phyloP scores from a whole-genome alignment of 2,329 filamentous ascomycete species.

The Sporothrix pseudoabietina region DNA sequence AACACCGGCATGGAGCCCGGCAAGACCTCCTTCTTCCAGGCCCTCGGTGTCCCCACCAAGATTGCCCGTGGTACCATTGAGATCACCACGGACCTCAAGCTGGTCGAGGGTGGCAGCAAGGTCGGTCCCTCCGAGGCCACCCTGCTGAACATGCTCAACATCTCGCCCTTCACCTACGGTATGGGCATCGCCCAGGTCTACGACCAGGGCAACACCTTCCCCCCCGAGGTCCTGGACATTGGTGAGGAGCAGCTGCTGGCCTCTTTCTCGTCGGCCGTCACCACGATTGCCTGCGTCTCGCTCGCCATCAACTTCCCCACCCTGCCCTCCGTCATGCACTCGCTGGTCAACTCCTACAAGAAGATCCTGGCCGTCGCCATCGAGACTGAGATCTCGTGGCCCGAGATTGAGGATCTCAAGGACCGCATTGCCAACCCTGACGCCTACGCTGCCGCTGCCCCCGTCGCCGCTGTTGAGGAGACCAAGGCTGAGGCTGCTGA shows the following conservation, averaged over 20 bases:
- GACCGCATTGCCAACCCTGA: slow-evolving; percentile 99
- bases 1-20: slow-evolving; percentile 99
- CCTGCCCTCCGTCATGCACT: slow-evolving; percentile 94
- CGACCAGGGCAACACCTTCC: slow-evolving; percentile 94
- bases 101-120: slow-evolving; percentile 89
- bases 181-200: slow-evolving; percentile 97
- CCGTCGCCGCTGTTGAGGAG: slow-evolving; percentile 60
- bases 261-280: slow-evolving; percentile 77
- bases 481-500: slow-evolving; percentile 59
- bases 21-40: slow-evolving; percentile 99
- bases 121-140: slow-evolving; percentile 99
- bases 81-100: slow-evolving; percentile 97
- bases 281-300: slow-evolving; percentile 86
- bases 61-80: slow-evolving; percentile 99
- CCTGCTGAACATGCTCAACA: slow-evolving; percentile 99
- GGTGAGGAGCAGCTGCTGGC: slow-evolving; percentile 91
- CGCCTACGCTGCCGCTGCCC: slow-evolving; percentile 83
- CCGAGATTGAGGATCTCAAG: slow-evolving; percentile 96
- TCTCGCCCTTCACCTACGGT: slow-evolving; percentile 99
- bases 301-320: slow-evolving; percentile 95
- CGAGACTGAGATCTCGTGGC: slow-evolving; percentile 89
- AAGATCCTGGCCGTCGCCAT: slow-evolving; percentile 88
- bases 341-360: slow-evolving; percentile 97
- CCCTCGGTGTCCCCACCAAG: slow-evolving; percentile 99
- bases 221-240: slow-evolving; percentile 83